These are phyloP conservation scores for Colletotrichum karsti DNA, from an alignment of 2,329 filamentous ascomycete genomes.

Conservation along the genomic window DNA sequence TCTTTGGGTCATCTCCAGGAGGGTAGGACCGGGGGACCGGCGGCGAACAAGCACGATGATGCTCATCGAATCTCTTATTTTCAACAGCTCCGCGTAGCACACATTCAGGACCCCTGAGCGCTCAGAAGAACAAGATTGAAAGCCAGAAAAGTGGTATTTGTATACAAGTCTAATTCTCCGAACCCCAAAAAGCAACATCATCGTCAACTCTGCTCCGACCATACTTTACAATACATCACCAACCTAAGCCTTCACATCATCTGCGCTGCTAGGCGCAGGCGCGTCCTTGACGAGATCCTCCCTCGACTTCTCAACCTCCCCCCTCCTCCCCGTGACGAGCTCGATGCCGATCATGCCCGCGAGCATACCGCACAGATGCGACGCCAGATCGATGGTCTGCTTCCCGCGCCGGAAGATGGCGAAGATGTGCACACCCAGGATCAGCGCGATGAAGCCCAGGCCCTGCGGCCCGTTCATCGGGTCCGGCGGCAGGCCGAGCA, in stretches of 20 bases:
- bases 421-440: conserved; percentile 59
- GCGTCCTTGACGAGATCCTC: conserved; percentile 14
- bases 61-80: no score
- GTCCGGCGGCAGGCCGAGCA: conserved; percentile 66
- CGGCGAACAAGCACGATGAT: no score
- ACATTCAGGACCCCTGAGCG: no score
- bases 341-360: conserved; percentile 53
- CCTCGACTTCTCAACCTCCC: conserved; percentile 31
- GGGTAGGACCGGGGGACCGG: no score
- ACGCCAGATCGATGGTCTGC: conserved; percentile 57
- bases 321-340: conserved; percentile 34
- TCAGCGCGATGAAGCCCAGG: conserved; percentile 60
- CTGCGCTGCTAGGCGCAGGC: neutral
- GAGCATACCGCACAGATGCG: conserved; percentile 61
- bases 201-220: neutral
- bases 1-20: no score
- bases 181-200: no score
- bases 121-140: no score
- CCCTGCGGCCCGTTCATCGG: conserved; percentile 61
- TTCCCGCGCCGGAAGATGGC: conserved; percentile 51
- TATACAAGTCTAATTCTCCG: no score
- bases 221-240: neutral
- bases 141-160: no score
- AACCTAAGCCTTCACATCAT: neutral
- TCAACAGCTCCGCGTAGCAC: no score